Conservation (phyloP, 441 rosid species). For the Isatis lusitanica region DNA sequence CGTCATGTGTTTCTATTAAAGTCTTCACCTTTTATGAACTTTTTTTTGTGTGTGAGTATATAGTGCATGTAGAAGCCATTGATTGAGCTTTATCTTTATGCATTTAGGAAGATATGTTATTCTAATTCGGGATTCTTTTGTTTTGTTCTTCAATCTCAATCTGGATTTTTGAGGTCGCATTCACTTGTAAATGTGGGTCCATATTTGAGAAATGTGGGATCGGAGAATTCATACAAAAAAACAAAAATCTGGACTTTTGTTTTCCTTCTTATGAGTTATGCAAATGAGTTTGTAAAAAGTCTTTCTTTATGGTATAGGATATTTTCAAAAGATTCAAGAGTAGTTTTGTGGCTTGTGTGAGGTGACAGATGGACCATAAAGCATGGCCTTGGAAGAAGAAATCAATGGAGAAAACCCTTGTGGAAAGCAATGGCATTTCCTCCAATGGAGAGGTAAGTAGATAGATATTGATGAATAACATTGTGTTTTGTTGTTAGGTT, state of each 20-base stretch:
- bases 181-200: conserved; percentile 32
- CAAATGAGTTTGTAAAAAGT: not conserved
- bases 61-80: conserved; percentile 39
- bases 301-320: conserved; percentile 2
- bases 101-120: not conserved
- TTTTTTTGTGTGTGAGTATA: not conserved
- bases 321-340: conserved; percentile 20
- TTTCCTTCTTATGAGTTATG: not conserved
- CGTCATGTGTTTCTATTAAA: conserved; percentile 35
- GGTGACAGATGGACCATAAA: conserved; percentile 62
- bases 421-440: conserved; percentile 36
- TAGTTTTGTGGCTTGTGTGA: conserved; percentile 24
- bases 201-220: conserved; percentile 20
- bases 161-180: conserved; percentile 32
- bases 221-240: not conserved
- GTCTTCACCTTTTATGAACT: conserved; percentile 26
- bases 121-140: conserved; percentile 19
- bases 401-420: conserved; percentile 55
- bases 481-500: conserved; percentile 6
- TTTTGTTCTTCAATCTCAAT: conserved; percentile 8
- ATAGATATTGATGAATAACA: not conserved
- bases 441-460: conserved; percentile 57
- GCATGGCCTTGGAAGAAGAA: conserved; percentile 84
- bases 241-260: not conserved
- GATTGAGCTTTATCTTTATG: conserved; percentile 12